phyloP scores from a whole-genome alignment of 2,329 filamentous ascomycete genomes.

The Ilyonectria destructans region DNA sequence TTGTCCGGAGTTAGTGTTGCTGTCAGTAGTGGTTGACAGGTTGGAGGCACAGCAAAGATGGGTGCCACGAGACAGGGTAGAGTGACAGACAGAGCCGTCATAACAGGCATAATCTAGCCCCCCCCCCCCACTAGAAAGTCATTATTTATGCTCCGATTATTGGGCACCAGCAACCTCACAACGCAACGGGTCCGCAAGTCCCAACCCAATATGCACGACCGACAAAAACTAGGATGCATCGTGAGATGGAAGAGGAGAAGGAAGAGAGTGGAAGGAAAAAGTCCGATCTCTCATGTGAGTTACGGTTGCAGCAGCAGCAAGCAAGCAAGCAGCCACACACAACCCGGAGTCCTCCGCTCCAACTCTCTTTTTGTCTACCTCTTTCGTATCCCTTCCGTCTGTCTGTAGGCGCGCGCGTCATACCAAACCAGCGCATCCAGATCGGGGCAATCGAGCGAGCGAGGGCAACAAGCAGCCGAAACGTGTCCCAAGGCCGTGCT shows the following conservation, averaged over 20 bases:
- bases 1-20: conserved; percentile 18
- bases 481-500: conserved; percentile 1
- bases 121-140: neutral
- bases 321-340: conserved; percentile 3
- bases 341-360: conserved; percentile 9
- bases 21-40: conserved; percentile 9
- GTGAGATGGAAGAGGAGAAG: neutral
- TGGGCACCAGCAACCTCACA: conserved; percentile 9
- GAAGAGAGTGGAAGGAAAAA: neutral
- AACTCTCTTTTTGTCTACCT: conserved; percentile 6
- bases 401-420: conserved; percentile 19
- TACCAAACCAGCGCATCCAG: conserved; percentile 25
- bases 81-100: conserved; percentile 1
- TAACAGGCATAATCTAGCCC: neutral
- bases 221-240: neutral
- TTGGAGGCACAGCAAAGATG: conserved; percentile 2
- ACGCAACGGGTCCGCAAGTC: neutral
- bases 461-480: conserved; percentile 17
- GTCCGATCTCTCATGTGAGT: conserved; percentile 13
- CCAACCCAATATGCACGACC: conserved; percentile 10
- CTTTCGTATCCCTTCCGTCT: neutral
- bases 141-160: conserved; percentile 4
- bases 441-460: conserved; percentile 30
- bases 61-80: conserved; percentile 10
- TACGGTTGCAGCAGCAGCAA: conserved; percentile 7